Evolutionary conservation across 345 rosid species (phyloP), one percentile per base, ranked within the genome.

Genomic region (Sisymbrium irio): DNA sequence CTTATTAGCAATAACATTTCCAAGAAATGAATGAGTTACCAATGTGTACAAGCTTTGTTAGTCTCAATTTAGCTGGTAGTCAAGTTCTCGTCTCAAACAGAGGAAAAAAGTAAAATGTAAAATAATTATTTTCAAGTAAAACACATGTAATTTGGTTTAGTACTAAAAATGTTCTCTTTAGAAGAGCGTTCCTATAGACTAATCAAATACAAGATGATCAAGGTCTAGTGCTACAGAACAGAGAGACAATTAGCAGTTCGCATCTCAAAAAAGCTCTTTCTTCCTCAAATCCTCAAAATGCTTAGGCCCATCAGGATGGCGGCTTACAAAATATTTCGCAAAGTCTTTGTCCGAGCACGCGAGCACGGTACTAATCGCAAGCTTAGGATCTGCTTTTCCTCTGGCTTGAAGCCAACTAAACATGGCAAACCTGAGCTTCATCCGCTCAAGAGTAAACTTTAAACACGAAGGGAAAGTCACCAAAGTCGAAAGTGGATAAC

Each of bases 331-430:
- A 25, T 13, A 65, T 2, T 17, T 69, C 11, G 71, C 40, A 59
- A 89, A 88, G 2, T 11, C 19, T 53, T 70, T 82, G 27, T 85
- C 84, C 0, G 92, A 47, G 63, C 75, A 64, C 0, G 87, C 62
- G 33, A 89, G 54, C 60, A 89, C 3, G 18, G 94, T 85, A 72
- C 88, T 81, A 67, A 85, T 28, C 14, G 89, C 68, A 45, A 77
- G 67, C 61, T 3, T 47, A 2, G 80, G 77, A 30, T 54, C 71
- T 14, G 37, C 79, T 39, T 76, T 79, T 30, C 84, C 90, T 60
- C 80, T 57, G 30, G 78, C 81, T 74, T 75, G 81, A 69, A 90
- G 88, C 96, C 98, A 92, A 71, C 72, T 54, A 71, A 83, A 87
- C 95, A 92, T 90, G 1, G 61, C 73, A 30, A 81, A 47, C 73